Evolutionary conservation across 805 yeast genomes (phyloP), one percentile per base, ranked within the genome.

Genomic region (Blastobotrys muscicola): DNA sequence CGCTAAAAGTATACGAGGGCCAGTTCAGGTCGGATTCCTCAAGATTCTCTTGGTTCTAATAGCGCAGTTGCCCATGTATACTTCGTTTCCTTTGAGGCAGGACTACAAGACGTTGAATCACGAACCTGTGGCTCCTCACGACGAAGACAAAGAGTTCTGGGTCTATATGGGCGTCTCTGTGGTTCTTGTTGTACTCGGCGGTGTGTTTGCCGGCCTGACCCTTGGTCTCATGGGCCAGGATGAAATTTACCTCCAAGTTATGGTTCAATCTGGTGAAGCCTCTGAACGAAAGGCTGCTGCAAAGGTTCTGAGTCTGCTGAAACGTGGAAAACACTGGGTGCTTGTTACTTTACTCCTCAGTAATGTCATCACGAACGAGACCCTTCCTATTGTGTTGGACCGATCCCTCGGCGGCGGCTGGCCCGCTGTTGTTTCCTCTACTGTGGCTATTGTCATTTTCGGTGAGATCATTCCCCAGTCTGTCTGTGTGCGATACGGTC

Each of bases 401-500:
- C 73, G 94, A 44, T 82, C 90, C 54, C 73, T 92, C 10, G 97
- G 97, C 39, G 97, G 97, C 36, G 98, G 98, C 1, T 82, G 95
- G 83, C 89, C 92, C 10, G 98, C 98, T 0, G 95, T 90, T 32
- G 85, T 87, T 10, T 74, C 87, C 9, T 81, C 97, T n/a, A 89
- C 98, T 0, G 89, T 83, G 2, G 76, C 89, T 20, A 90, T 90
- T 58, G 97, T 90, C 41, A 74, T 90, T 9, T 90, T 90, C 64
- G 98, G 98, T 48, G 98, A 90, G 59, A 84, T 90, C 54, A 90
- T 90, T 48, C 98, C 98, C 2, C 98, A 90, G 65, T 80, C 92
- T 14, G 70, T 87, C 35, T 86, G 94, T 64, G 98, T 90, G 13
- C 72, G 97, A 36, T 89, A 85, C 59, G 98, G 98, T 1, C 71